Base-by-base conservation (phyloP, 768 basidiomycete species). In the Serendipita sp. region DNA sequence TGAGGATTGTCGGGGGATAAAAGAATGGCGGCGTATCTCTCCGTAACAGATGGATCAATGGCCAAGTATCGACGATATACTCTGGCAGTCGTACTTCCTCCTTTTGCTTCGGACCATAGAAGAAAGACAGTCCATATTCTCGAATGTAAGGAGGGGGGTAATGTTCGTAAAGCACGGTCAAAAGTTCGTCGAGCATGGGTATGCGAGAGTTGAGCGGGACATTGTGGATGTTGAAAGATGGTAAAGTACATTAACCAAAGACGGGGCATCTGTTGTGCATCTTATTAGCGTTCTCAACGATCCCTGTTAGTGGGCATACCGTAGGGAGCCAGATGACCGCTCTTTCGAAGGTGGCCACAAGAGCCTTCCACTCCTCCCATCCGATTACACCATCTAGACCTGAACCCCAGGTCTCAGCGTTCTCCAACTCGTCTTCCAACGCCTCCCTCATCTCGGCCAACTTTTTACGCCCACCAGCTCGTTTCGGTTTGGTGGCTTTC, bases 121-220 rank as follows among this genome's bases (percentile, higher is more conserved):
- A 99, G 80, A 73, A 97, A 98, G 62, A 88, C 81, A 13, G 86
- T 81, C 96, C 96, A 99, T 66, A 98, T 81, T 38, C 93, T 85
- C 3, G 81, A 81, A 70, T 99, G 96, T 22, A 97, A 76, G 51
- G 91, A 93, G 2, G 94, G 93, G 14, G 93, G 88, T 5, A 99
- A 81, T 0, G 94, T 93, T 60, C 95, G 88, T 30, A 99, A 74
- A 1, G 94, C 90, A 42, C 96, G 84, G 74, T 99, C 96, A 71
- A 88, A 98, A 0, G 94, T 96, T 65, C 86, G 81, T 22, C 96
- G 83, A 17, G 92, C 94, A 74, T 98, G 95, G 0, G 93, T 89
- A 70, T 90, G 79, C 16, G 88, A 85, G 62, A 98, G 77, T 24
- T 81, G 70, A 3, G 94, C 76, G 2, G 96, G 95, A 70, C 94